These are phyloP conservation scores for Sisymbrium irio DNA, from an alignment of 345 rosid species.

Conservation along the genomic window DNA sequence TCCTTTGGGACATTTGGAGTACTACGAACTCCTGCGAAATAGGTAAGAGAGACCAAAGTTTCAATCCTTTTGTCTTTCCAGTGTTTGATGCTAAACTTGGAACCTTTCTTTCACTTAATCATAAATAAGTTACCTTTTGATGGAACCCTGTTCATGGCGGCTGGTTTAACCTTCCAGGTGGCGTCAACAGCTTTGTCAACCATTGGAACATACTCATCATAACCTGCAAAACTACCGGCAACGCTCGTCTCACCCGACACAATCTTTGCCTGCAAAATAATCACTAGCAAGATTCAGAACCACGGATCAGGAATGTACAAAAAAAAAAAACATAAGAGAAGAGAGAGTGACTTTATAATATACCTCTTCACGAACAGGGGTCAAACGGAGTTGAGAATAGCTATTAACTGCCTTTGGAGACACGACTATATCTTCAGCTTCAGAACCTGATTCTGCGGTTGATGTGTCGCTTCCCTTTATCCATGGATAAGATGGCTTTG, in stretches of 20 bases:
- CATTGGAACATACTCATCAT: conserved; percentile 98
- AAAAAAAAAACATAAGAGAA: not conserved
- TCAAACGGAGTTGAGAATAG: conserved; percentile 80
- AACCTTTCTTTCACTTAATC: not conserved
- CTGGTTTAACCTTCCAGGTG: conserved; percentile 70
- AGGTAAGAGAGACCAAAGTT: conserved; percentile 14
- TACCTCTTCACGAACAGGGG: conserved; percentile 99
- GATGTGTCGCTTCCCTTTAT: conserved; percentile 95
- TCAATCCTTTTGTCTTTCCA: not conserved
- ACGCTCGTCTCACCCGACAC: conserved; percentile 57
- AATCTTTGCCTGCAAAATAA: conserved; percentile 58
- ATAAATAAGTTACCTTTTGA: conserved; percentile 54
- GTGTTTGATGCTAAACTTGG: conserved; percentile 7
- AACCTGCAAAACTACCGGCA: conserved; percentile 71
- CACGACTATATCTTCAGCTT: conserved; percentile 80
- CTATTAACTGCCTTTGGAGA: conserved; percentile 89
- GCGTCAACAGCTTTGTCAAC: conserved; percentile 96
- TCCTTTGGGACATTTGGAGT: conserved; percentile 45
- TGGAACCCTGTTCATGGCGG: conserved; percentile 40
- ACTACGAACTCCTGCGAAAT: conserved; percentile 41
- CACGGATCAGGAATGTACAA: not conserved
- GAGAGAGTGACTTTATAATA: not conserved
- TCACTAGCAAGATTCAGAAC: conserved; percentile 2
- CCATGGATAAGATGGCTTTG: conserved; percentile 80
- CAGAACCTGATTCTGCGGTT: conserved; percentile 98